Conservation (phyloP, 192 early-diverging fungal species). For the Ambispora gerdemannii region DNA sequence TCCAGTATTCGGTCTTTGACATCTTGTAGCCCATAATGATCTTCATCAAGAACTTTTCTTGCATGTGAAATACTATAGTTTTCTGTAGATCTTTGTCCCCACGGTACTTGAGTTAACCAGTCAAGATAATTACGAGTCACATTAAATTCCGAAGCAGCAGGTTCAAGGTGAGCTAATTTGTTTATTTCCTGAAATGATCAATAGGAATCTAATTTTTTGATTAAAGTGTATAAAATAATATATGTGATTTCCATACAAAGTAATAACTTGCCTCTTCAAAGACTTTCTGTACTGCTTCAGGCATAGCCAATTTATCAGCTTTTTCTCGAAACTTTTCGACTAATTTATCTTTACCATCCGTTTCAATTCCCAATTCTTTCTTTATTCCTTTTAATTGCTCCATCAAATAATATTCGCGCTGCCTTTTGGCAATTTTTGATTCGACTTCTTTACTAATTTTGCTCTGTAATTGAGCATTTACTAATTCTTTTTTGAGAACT, state of each 20-base stretch:
- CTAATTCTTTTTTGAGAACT: constrained; percentile 95
- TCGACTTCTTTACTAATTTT: constrained; percentile 98
- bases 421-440: constrained; percentile 92
- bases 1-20: constrained; percentile 99
- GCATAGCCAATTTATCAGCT: constrained; percentile 82
- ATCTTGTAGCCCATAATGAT: constrained; percentile 99
- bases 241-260: background rate
- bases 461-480: constrained; percentile 95
- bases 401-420: constrained; percentile 99
- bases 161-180: constrained; percentile 91
- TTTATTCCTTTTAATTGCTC: constrained; percentile 99
- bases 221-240: background rate
- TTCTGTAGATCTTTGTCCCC: constrained; percentile 87
- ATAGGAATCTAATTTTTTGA: constrained; percentile 8
- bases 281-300: constrained; percentile 85
- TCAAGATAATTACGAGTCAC: constrained; percentile 98
- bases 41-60: constrained; percentile 87
- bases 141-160: constrained; percentile 95
- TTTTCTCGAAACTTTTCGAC: constrained; percentile 91
- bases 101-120: constrained; percentile 97
- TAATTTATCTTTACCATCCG: constrained; percentile 97
- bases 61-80: constrained; percentile 93
- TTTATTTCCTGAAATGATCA: constrained; percentile 66
- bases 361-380: constrained; percentile 96
- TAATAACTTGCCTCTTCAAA: constrained; percentile 76